Percentiles rank a stretch among this genome's conserved stretches.
phyloP scores from a whole-genome alignment of 2,329 filamentous ascomycete species.

The Penicillium freii region DNA sequence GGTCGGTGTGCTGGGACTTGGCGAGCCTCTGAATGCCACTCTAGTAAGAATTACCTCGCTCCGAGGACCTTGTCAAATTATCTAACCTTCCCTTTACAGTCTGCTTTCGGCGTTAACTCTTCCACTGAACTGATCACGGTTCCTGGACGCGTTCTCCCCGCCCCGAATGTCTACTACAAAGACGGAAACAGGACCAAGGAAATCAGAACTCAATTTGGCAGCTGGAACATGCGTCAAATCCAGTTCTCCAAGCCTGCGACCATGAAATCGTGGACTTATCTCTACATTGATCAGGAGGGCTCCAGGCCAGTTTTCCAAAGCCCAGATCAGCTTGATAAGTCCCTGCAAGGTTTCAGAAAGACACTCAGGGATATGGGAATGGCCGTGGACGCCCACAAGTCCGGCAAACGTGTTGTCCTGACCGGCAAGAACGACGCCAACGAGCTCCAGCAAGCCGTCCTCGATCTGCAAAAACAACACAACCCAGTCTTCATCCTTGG shows the following conservation, averaged over 20 bases:
- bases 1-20: conserved; percentile 56
- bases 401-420: conserved; percentile 17
- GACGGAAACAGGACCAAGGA: conserved; percentile 21
- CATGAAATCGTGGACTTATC: conserved; percentile 31
- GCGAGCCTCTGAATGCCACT: conserved; percentile 44
- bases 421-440: conserved; percentile 14
- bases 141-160: conserved; percentile 63
- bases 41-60: conserved; percentile 36
- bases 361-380: conserved; percentile 33
- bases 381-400: conserved; percentile 6
- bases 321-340: conserved; percentile 7
- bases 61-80: conserved; percentile 19
- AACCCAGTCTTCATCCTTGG: conserved; percentile 54
- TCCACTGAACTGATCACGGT: conserved; percentile 63
- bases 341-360: conserved; percentile 20
- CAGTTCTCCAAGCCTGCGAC: conserved; percentile 55
- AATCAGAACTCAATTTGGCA: conserved; percentile 46
- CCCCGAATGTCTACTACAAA: conserved; percentile 62
- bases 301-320: conserved; percentile 5
- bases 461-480: conserved; percentile 18
- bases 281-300: conserved; percentile 21
- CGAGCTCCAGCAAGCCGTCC: conserved; percentile 25
- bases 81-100: conserved; percentile 21
- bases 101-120: conserved; percentile 59
- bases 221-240: conserved; percentile 66